A percentile compares a stretch with the other conserved stretches of the same genome.
phyloP scores from a whole-genome alignment of 805 yeast species.

The Wickerhamiella hasegawae region DNA sequence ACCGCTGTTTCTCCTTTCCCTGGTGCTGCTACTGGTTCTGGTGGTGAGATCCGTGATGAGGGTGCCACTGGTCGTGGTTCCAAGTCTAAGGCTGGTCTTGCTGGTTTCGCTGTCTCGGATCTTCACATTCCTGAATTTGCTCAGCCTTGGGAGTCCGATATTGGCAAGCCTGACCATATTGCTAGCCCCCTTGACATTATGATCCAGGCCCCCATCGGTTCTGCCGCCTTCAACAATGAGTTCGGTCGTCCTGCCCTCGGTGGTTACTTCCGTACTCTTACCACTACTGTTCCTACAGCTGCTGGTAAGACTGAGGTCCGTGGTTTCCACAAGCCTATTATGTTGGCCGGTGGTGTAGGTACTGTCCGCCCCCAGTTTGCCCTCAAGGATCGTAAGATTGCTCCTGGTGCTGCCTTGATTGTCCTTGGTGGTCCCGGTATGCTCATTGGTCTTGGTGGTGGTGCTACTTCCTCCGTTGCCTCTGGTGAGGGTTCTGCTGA shows the following conservation, averaged over 20 bases:
- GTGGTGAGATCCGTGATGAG: slow-evolving; percentile 99
- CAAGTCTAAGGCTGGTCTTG: slow-evolving; percentile 86
- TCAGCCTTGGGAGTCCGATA: slow-evolving; percentile 90
- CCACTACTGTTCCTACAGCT: slow-evolving; percentile 53
- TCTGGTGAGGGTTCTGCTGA: slow-evolving; percentile 85
- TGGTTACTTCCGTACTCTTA: slow-evolving; percentile 92
- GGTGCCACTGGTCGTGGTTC: slow-evolving; percentile 99
- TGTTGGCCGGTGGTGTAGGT: slow-evolving; percentile 99
- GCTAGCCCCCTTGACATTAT: slow-evolving; percentile 87
- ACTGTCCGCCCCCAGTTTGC: slow-evolving; percentile 88
- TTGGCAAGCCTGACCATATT: slow-evolving; percentile 86
- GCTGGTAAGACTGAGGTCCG: slow-evolving; percentile 58
- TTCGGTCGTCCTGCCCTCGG: slow-evolving; percentile 96
- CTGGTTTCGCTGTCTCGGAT: slow-evolving; percentile 88
- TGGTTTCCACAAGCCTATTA: slow-evolving; percentile 97
- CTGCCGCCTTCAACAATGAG: slow-evolving; percentile 97
- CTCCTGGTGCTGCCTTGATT: slow-evolving; percentile 81
- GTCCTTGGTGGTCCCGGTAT: slow-evolving; percentile 96
- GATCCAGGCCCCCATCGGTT: slow-evolving; percentile 94
- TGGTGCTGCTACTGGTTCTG: slow-evolving; percentile 99
- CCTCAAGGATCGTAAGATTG: slow-evolving; percentile 68
- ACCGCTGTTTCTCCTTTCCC: slow-evolving; percentile 98
- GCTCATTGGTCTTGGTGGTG: slow-evolving; percentile 98
- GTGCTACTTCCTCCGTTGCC: slow-evolving; percentile 96
- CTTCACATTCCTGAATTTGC: slow-evolving; percentile 65